A percentile compares a stretch with the other conserved stretches of the same genome.
Evolutionary conservation across 139 green algal genomes (phyloP).

Genomic region (Coccomyxa sp.): DNA sequence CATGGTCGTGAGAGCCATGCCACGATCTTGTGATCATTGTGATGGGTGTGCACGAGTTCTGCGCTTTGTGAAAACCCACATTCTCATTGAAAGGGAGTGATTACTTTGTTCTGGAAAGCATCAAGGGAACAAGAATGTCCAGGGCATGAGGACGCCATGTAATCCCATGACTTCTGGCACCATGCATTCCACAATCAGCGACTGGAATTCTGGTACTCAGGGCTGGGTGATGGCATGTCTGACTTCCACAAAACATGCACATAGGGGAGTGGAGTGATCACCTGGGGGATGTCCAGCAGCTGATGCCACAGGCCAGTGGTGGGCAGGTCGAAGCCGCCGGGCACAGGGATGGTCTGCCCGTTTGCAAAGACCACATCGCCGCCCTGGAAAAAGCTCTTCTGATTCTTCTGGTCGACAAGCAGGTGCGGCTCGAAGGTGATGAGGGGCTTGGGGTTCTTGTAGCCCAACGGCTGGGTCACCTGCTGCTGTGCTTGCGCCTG

Average conservation of each 20-base stretch:
- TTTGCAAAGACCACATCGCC: background rate
- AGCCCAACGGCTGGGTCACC: too few relatives aligned
- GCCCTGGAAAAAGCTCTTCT: background rate
- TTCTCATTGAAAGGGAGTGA: background rate
- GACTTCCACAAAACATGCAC: background rate
- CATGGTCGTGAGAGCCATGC: background rate
- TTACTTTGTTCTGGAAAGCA: background rate
- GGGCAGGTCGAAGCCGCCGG: background rate
- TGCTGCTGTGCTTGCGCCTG: too few relatives aligned
- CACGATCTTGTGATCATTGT: background rate
- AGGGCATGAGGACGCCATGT: too few relatives aligned
- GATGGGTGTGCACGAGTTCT: background rate
- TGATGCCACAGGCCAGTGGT: background rate
- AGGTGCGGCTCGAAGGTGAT: background rate
- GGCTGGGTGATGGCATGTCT: background rate
- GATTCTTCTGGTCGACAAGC: background rate
- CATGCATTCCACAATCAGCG: background rate
- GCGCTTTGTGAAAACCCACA: background rate
- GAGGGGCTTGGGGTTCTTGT: background rate
- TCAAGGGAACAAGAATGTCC: too few relatives aligned
- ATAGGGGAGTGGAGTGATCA: background rate
- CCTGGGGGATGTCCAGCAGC: background rate
- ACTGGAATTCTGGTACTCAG: background rate
- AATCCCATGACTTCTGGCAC: background rate
- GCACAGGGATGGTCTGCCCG: background rate